Conservation (phyloP, 176 grass and related monocot species). For the Oryza punctata region DNA sequence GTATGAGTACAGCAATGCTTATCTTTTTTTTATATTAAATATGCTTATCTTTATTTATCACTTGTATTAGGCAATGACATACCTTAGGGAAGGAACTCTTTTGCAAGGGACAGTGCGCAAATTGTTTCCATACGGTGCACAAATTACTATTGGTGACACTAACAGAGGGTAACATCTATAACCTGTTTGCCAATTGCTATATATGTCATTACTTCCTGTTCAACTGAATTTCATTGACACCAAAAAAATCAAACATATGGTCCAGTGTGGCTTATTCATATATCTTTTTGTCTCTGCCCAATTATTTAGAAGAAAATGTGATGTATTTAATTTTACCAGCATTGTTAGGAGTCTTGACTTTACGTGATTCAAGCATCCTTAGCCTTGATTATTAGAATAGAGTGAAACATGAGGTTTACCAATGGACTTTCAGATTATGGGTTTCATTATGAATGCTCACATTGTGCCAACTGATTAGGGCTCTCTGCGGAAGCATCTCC, state of each 20-base stretch:
- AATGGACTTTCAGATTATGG: background rate
- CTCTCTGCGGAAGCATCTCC: background rate
- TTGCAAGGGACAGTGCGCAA: constrained; percentile 77
- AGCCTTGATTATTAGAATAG: background rate
- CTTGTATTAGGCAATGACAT: constrained; percentile 59
- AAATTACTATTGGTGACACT: constrained; percentile 73
- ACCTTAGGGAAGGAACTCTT: constrained; percentile 78
- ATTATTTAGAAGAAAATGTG: background rate
- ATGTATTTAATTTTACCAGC: constrained; percentile 11
- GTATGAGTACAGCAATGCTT: background rate
- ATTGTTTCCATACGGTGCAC: constrained; percentile 81
- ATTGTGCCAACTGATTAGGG: background rate
- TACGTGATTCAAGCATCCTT: constrained; percentile 9
- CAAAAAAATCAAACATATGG: background rate
- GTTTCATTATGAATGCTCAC: background rate
- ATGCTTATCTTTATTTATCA: constrained; percentile 1
- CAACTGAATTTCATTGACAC: background rate
- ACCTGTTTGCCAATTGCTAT: background rate
- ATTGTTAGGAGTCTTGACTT: background rate
- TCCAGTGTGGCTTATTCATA: background rate
- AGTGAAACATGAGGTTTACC: constrained; percentile 1
- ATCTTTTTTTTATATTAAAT: constrained; percentile 14
- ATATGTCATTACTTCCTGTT: constrained; percentile 32
- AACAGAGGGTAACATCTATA: constrained; percentile 68
- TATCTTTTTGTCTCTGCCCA: background rate